phyloP scores from a whole-genome alignment of 345 rosid species.

The Linum lewisii region DNA sequence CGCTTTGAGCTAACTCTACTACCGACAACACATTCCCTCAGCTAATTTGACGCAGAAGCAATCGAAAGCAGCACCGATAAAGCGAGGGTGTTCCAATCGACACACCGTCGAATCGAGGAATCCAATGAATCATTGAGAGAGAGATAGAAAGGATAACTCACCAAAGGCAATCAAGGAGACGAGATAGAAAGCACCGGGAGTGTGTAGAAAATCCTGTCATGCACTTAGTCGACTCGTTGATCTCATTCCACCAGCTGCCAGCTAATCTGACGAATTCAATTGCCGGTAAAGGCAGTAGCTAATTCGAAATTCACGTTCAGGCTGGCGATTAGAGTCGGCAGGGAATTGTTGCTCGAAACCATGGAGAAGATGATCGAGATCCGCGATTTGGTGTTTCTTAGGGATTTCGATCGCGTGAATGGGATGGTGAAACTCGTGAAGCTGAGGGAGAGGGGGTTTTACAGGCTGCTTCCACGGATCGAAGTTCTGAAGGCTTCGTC shows the following conservation, averaged over 20 bases:
- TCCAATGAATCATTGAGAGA: neutral
- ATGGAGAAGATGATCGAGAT: slow-evolving; percentile 67
- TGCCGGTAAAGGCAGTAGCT: slow-evolving; percentile 1
- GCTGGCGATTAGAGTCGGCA: slow-evolving; percentile 93
- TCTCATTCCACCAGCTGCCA: slow-evolving; percentile 70
- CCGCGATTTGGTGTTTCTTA: slow-evolving; percentile 60
- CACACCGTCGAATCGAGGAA: neutral
- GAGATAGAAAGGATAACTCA: neutral
- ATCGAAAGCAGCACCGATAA: neutral
- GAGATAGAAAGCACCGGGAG: slow-evolving; percentile 85
- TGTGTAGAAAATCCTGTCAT: slow-evolving; percentile 80
- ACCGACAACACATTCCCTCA: neutral
- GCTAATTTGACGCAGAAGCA: neutral
- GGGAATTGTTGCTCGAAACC: slow-evolving; percentile 80
- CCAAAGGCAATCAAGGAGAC: slow-evolving; percentile 84
- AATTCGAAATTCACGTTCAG: slow-evolving; percentile 46
- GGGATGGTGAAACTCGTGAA: slow-evolving; percentile 62
- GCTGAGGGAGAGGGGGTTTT: slow-evolving; percentile 51
- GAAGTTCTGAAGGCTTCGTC: slow-evolving; percentile 79
- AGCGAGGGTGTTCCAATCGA: neutral
- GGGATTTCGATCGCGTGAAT: slow-evolving; percentile 46
- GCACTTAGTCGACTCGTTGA: slow-evolving; percentile 80
- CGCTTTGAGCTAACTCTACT: neutral
- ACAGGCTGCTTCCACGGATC: slow-evolving; percentile 42
- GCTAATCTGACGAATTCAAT: slow-evolving; percentile 1